Percentiles rank a stretch among this genome's conserved stretches.
Evolutionary conservation across 2,329 filamentous ascomycete genomes (phyloP).

Genomic region (Talaromyces sp.): DNA sequence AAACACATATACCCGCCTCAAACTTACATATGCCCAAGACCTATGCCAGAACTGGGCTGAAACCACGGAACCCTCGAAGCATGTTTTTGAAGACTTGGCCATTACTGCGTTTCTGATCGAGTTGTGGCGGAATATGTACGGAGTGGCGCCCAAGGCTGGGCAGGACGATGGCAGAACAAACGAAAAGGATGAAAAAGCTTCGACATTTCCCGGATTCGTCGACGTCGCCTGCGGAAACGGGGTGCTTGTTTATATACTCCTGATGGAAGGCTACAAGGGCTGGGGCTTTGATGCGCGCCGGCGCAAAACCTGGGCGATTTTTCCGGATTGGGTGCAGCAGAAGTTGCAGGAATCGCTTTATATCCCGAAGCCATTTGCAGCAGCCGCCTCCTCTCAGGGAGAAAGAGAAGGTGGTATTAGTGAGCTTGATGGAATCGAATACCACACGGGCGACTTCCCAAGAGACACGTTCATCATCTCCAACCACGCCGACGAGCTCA

Average conservation of each 20-base stretch:
- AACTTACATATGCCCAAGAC: conserved; percentile 67
- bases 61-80: conserved; percentile 79
- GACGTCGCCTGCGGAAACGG: conserved; percentile 97
- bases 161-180: conserved; percentile 1
- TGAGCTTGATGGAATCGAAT: conserved; percentile 13
- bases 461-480: conserved; percentile 84
- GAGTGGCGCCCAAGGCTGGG: conserved; percentile 19
- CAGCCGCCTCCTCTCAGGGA: conserved; percentile 14
- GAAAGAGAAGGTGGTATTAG: background rate
- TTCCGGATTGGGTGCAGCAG: conserved; percentile 48
- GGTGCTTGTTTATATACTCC: conserved; percentile 76
- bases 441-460: conserved; percentile 60
- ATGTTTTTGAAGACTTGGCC: conserved; percentile 89
- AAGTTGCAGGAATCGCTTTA: conserved; percentile 57
- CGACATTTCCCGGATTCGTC: conserved; percentile 76
- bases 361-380: conserved; percentile 49
- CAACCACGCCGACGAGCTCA: conserved; percentile 95
- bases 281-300: conserved; percentile 89
- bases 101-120: conserved; percentile 93
- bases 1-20: conserved; percentile 74
- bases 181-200: background rate
- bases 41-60: conserved; percentile 79
- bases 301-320: conserved; percentile 78
- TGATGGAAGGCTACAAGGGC: conserved; percentile 72
- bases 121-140: conserved; percentile 83